Evolutionary conservation across 1,139 yeast genomes (phyloP).

Genomic region (Pneumocystis canis): DNA sequence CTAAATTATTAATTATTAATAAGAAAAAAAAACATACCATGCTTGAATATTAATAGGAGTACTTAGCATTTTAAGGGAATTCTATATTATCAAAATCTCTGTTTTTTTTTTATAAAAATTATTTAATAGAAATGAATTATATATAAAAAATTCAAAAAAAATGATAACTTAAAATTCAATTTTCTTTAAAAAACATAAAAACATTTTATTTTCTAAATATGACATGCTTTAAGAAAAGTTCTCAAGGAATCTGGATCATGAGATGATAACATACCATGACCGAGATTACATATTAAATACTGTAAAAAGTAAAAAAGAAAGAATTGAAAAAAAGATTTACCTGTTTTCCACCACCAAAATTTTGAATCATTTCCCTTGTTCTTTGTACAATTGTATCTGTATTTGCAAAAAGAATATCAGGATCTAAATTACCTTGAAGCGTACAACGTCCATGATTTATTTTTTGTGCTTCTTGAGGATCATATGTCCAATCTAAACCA

Average conservation of each 20-base stretch:
- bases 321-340: slow-evolving; percentile 21
- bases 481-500: slow-evolving; percentile 83
- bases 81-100: too few relatives aligned
- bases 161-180: not conserved
- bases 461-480: slow-evolving; percentile 72
- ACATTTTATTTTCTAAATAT: not conserved
- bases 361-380: slow-evolving; percentile 74
- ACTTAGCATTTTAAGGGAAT: not conserved
- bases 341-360: slow-evolving; percentile 85
- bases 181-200: not conserved
- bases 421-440: slow-evolving; percentile 90
- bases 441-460: slow-evolving; percentile 68
- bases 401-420: slow-evolving; percentile 85
- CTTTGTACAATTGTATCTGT: slow-evolving; percentile 63
- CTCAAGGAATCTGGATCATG: slow-evolving; percentile 84
- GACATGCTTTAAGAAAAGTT: slow-evolving; percentile 56
- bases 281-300: slow-evolving; percentile 67
- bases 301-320: slow-evolving; percentile 20
- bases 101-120: too few relatives aligned
- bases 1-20: slow-evolving; percentile 22
- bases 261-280: slow-evolving; percentile 96
- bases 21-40: not conserved
- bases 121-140: too few relatives aligned
- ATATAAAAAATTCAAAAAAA: too few relatives aligned
- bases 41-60: not conserved